A percentile compares a stretch with the other conserved stretches of the same genome.
These are phyloP conservation scores for Thalassia testudinum DNA, from an alignment of 116 monocot species.

Conservation along the genomic window DNA sequence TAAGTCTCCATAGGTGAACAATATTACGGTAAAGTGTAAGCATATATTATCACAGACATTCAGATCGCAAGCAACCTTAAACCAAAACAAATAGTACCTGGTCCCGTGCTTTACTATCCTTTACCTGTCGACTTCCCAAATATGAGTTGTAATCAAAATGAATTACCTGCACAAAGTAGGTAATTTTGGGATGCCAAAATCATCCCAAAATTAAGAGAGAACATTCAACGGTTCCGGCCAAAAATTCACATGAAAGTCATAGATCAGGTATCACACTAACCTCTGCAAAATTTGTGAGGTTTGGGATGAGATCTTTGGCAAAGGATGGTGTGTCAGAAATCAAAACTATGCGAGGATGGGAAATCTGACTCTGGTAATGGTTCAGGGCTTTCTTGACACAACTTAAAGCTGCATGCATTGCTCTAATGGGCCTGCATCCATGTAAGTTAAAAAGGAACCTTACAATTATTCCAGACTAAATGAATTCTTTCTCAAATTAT, in stretches of 20 bases:
- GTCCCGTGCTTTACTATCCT: constrained; percentile 17
- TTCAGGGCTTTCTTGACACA: constrained; percentile 56
- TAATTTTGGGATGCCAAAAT: too few relatives aligned
- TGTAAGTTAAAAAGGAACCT: too few relatives aligned
- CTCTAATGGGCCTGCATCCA: constrained; percentile 57
- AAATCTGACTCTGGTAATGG: constrained; percentile 9
- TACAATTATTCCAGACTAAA: too few relatives aligned
- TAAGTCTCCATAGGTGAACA: too few relatives aligned
- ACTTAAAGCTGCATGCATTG: constrained; percentile 52
- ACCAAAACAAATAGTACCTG: too few relatives aligned
- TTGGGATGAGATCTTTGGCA: constrained; percentile 40
- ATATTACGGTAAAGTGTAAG: too few relatives aligned
- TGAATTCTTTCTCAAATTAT: too few relatives aligned
- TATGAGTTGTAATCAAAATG: constrained; percentile 71
- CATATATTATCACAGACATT: too few relatives aligned
- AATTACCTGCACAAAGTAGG: constrained; percentile 31
- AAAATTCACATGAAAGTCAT: too few relatives aligned
- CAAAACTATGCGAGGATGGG: constrained; percentile 40
- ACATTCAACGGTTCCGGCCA: too few relatives aligned
- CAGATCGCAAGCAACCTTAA: too few relatives aligned
- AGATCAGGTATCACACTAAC: constrained; percentile 14
- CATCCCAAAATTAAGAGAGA: too few relatives aligned
- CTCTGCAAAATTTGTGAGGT: constrained; percentile 43
- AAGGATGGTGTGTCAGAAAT: constrained; percentile 88
- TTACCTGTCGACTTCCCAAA: constrained; percentile 21